Conservation (phyloP, 176 grass and related monocot species). For the Chloris gayana region DNA sequence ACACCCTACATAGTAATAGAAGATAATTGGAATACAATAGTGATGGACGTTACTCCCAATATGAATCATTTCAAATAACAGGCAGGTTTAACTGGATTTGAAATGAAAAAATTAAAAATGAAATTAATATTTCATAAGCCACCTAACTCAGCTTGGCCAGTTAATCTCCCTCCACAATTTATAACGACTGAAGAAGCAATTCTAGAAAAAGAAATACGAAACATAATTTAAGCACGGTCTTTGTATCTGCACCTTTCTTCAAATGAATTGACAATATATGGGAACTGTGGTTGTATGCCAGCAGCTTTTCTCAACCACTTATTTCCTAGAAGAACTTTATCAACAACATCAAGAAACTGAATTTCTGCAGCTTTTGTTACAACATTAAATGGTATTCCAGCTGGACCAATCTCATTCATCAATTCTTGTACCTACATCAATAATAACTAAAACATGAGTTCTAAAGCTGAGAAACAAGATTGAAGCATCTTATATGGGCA, state of each 20-base stretch:
- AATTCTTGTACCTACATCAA: constrained; percentile 79
- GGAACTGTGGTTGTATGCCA: constrained; percentile 86
- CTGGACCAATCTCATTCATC: constrained; percentile 91
- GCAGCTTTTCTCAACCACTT: constrained; percentile 96
- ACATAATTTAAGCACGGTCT: constrained; percentile 11
- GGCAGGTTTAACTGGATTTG: neutral
- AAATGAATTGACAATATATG: constrained; percentile 93
- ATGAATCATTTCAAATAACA: neutral
- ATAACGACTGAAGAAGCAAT: constrained; percentile 16
- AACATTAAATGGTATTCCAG: constrained; percentile 80
- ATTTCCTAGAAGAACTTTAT: constrained; percentile 86
- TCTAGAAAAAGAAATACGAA: constrained; percentile 14
- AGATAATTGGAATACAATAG: neutral
- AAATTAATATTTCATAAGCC: neutral
- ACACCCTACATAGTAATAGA: neutral
- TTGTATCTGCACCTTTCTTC: constrained; percentile 73
- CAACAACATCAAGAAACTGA: constrained; percentile 81
- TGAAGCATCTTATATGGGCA: neutral
- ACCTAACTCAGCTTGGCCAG: neutral
- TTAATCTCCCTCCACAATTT: constrained; percentile 17
- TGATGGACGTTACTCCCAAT: neutral
- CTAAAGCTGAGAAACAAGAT: neutral
- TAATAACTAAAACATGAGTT: constrained; percentile 16
- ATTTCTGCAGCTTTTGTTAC: constrained; percentile 88
- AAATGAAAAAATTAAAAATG: neutral